Percentiles rank a stretch among this genome's conserved stretches.
Conservation (phyloP, 1,284 basidiomycete species). For the Fomitopsis schrenkii region DNA sequence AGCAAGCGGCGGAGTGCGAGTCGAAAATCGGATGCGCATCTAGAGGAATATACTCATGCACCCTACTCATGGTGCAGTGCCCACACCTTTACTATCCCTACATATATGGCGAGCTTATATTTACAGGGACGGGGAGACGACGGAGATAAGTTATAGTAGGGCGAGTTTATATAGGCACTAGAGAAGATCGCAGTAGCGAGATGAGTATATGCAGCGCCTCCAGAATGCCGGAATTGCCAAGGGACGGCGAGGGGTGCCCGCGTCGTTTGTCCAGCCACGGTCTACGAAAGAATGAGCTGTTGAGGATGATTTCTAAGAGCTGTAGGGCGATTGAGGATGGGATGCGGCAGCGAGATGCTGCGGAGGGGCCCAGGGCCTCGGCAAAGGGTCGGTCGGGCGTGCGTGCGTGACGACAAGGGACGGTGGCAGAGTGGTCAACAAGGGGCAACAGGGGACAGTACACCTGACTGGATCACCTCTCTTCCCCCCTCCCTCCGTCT, state of each 20-base stretch:
- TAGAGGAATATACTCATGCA: too few species aligned
- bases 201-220: background rate
- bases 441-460: background rate
- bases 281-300: background rate
- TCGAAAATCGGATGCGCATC: too few species aligned
- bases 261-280: background rate
- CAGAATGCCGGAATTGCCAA: background rate
- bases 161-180: too few species aligned
- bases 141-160: too few species aligned
- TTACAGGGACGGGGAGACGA: too few species aligned
- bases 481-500: conserved; percentile 9
- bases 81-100: too few species aligned
- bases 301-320: too few species aligned
- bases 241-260: background rate
- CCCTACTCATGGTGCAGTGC: too few species aligned
- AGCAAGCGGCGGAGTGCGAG: too few species aligned
- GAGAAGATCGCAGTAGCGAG: too few species aligned
- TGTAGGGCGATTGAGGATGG: background rate
- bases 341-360: background rate
- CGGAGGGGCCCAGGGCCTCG: background rate
- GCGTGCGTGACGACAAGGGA: background rate
- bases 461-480: conserved; percentile 1
- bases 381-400: background rate
- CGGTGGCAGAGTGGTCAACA: background rate
- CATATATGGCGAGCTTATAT: too few species aligned